Evolutionary conservation across 306 rosid species (phyloP).

Genomic region (Acacia acuminata): DNA sequence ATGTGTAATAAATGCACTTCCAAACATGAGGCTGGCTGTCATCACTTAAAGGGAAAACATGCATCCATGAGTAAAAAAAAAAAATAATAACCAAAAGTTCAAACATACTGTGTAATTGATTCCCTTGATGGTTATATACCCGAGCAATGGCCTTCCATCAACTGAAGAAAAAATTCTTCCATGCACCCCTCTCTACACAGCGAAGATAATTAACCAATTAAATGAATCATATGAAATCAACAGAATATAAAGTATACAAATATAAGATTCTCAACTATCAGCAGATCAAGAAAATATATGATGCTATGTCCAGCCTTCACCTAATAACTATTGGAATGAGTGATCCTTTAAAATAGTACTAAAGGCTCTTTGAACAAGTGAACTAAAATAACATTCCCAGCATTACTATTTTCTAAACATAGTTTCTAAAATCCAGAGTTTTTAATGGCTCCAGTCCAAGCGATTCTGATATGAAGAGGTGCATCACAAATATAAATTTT

Average conservation of each 20-base stretch:
- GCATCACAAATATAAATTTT: not conserved
- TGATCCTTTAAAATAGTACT: not conserved
- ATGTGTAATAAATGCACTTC: conserved; percentile 1
- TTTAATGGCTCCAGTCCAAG: not conserved
- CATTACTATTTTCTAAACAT: too few species aligned
- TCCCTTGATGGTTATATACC: conserved; percentile 60
- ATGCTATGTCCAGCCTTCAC: not conserved
- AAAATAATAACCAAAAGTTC: not conserved
- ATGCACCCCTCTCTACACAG: conserved; percentile 78
- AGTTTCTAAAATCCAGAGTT: not conserved
- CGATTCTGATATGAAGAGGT: not conserved
- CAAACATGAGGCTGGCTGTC: conserved; percentile 1
- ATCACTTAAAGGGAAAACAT: not conserved
- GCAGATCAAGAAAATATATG: not conserved
- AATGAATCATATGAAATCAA: conserved; percentile 6
- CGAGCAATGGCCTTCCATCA: conserved; percentile 76
- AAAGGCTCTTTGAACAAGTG: not conserved
- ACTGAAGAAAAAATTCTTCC: conserved; percentile 85
- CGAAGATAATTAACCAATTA: conserved; percentile 28
- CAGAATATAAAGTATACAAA: not conserved
- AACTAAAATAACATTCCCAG: not conserved
- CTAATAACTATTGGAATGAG: not conserved
- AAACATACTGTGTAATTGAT: conserved; percentile 72
- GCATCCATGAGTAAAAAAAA: not conserved
- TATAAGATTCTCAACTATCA: not conserved